Evolutionary conservation across 345 rosid species (phyloP), one percentile per base, ranked within the genome.

Genomic region (Hevea brasiliensis): DNA sequence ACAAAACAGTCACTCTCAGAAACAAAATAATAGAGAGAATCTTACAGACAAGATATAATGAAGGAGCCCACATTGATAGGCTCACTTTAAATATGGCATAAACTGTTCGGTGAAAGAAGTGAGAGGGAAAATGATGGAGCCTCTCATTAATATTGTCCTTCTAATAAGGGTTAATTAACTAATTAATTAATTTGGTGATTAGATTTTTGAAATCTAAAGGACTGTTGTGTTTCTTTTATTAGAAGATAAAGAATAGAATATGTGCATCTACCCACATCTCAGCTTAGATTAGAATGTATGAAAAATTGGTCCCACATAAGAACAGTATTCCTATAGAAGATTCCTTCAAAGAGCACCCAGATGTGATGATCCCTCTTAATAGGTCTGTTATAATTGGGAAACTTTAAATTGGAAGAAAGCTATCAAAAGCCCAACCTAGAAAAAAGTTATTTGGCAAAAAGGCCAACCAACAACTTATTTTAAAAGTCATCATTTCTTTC

Each of bases 11-110:
- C 88, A 58, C 77, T n/a, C 72, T 85, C 83, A 71, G 40, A 73
- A 77, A 62, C 87, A 76, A 78, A 83, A 87, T 85, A 80, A 85
- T 85, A 56, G 86, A 83, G 87, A 83, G 88, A 87, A 87, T 87
- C 88, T 85, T 72, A 40, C 54, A 62, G 84, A 82, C 83, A 73
- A 72, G 47, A 74, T 76, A 70, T 72, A 72, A 74, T 67, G 64
- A 72, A 74, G 80, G 83, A 77, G 80, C 83, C 88, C 83, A 78
- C 81, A 47, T 17, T 9, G 54, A 71, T 57, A 6, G 70, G 75
- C 42, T 77, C 61, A 51, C 61, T 56, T 74, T 76, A 32, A 65
- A 68, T 27, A 37, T 68, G 50, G 74, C 42, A 51, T 77, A 65
- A 51, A 63, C 72, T 67, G 72, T 81, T 81, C 61, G 79, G 76